Percentiles rank a stretch among this genome's conserved stretches.
Evolutionary conservation across 2,329 filamentous ascomycete genomes (phyloP).

Genomic region (Hortaea sp.): DNA sequence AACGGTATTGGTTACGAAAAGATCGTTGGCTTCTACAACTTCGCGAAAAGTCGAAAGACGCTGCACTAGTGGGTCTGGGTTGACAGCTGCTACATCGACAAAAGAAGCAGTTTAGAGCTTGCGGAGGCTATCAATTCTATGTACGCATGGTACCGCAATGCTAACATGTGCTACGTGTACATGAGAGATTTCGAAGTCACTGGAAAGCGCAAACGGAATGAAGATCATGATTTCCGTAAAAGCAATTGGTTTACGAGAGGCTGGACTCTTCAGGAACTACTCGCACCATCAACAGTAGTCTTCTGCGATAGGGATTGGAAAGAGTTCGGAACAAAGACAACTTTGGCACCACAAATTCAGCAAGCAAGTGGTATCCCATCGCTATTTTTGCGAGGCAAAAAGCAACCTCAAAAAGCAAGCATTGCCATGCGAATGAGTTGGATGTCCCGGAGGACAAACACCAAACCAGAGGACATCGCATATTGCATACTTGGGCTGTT

Average conservation of each 20-base stretch:
- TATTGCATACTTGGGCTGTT: no score
- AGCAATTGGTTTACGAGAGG: conserved; percentile 1
- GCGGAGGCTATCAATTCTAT: conserved; percentile 12
- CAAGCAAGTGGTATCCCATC: no score
- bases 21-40: not conserved
- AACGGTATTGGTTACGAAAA: not conserved
- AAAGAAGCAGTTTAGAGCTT: conserved; percentile 2
- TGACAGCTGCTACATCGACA: conserved; percentile 11
- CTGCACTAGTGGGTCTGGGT: not conserved
- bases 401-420: no score
- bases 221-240: not conserved
- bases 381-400: no score
- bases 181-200: not conserved
- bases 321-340: no score
- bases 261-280: conserved; percentile 2
- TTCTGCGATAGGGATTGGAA: not conserved
- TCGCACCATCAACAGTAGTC: not conserved
- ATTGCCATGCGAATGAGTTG: no score
- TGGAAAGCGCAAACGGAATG: not conserved
- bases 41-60: not conserved
- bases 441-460: no score
- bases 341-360: no score
- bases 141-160: not conserved
- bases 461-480: no score
- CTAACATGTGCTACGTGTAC: not conserved